Evolutionary conservation across 176 grass and related monocot species (phyloP).

Genomic region (Canna indica): DNA sequence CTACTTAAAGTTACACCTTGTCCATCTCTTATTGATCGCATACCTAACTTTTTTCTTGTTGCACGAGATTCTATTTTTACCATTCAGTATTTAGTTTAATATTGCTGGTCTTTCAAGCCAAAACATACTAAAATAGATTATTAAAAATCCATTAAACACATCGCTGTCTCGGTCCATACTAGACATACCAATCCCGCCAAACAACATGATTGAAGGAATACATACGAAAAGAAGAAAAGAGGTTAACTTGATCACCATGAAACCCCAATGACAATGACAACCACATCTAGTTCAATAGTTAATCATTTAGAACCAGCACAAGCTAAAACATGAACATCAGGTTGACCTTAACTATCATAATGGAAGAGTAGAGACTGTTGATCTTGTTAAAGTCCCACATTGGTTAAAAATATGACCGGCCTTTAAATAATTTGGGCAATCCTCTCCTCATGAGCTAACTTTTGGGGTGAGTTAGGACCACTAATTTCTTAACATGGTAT

Average conservation of each 20-base stretch:
- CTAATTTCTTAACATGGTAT: no score
- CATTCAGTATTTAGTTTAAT: not conserved
- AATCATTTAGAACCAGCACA: not conserved
- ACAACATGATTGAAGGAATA: not conserved
- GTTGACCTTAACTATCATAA: not conserved
- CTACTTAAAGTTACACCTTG: not conserved
- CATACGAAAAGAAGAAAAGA: not conserved
- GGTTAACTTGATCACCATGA: not conserved
- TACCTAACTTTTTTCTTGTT: not conserved
- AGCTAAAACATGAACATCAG: not conserved
- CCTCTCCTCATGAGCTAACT: no score
- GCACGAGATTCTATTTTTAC: not conserved
- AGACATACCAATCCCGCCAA: not conserved
- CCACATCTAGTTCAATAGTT: not conserved
- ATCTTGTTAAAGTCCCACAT: no score
- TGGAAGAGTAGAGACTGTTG: not conserved
- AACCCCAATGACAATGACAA: not conserved
- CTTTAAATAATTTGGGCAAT: no score
- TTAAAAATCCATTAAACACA: not conserved
- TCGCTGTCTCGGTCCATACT: not conserved
- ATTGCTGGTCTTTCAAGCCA: not conserved
- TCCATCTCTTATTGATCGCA: not conserved
- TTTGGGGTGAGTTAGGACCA: no score
- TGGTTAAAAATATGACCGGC: no score
- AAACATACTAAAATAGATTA: not conserved